Base-by-base conservation (phyloP, 805 yeast genomes). In the Candida endomychidarum region DNA sequence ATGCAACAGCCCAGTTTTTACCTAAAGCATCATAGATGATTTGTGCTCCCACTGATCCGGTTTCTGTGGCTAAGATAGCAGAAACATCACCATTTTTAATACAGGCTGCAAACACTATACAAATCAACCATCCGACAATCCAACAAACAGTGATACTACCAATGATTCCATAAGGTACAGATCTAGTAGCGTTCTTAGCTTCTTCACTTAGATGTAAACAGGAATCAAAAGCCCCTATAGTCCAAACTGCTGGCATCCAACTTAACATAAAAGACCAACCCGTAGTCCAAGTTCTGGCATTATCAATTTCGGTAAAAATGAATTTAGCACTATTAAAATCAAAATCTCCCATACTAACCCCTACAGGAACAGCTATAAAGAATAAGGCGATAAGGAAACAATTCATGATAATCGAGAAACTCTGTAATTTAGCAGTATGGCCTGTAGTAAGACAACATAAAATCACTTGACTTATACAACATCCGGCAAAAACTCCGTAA, bases 141-240 rank as follows among this genome's bases (percentile, higher is more conserved):
- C 78, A 75, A 56, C 86, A 80, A 22, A 68, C 67, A 11, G 69
- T 45, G 34, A 80, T 78, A 4, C 86, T 75, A 18, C 80, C 72
- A 18, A 77, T 61, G 32, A 83, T 81, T 29, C 86, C 88, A 34
- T 75, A 60, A 4, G 89, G 87, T 3, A 81, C 81, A 9, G 84
- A 77, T 37, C 67, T 67, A 4, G 78, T 65, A 17, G 88, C 83
- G 52, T 80, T 75, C 39, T 67, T 65, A 17, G 83, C 83, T 57
- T 83, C 88, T 57, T 83, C 89, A 16, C 83, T 70, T 77, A 81
- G 77, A 62, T 83, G 88, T 36, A 83, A 79, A 51, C 83, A 78
- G 6, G 85, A 75, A 56, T 83, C 88, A 56, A 81, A 82, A 0
- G 84, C 80, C 16, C 85, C 84, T 54, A 83, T 81, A 14, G 86